These are phyloP conservation scores for Conticribra guillardii DNA, from an alignment of 108 stramenopile genomes.

Conservation along the genomic window DNA sequence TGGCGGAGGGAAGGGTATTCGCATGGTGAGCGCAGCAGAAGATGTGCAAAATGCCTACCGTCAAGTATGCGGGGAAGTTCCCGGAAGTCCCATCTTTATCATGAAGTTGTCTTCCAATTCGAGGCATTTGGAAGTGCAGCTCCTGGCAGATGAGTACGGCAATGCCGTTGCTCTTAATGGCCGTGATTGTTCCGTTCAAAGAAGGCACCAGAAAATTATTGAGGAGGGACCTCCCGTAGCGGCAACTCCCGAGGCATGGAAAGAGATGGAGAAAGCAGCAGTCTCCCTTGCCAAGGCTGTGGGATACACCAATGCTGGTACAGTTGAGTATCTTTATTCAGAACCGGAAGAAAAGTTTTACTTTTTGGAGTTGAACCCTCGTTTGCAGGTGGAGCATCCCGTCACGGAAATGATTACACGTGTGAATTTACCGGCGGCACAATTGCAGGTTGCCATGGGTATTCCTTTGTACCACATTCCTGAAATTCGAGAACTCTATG, in stretches of 20 bases:
- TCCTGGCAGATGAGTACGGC: slow-evolving; percentile 97
- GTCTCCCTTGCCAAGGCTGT: slow-evolving; percentile 96
- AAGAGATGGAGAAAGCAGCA: slow-evolving; percentile 96
- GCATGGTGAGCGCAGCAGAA: slow-evolving; percentile 68
- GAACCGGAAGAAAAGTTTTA: slow-evolving; percentile 92
- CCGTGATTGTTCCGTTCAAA: slow-evolving; percentile 98
- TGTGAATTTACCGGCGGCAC: slow-evolving; percentile 96
- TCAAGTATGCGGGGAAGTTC: slow-evolving; percentile 98
- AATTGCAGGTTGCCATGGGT: slow-evolving; percentile 99
- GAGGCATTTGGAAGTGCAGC: slow-evolving; percentile 98
- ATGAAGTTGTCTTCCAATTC: slow-evolving; percentile 92
- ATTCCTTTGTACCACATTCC: slow-evolving; percentile 97
- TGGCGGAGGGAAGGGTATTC: slow-evolving; percentile 99
- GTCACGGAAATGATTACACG: slow-evolving; percentile 99
- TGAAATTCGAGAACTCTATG: slow-evolving; percentile 94
- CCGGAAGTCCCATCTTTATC: slow-evolving; percentile 98
- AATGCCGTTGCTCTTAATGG: slow-evolving; percentile 98
- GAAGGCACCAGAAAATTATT: slow-evolving; percentile 98
- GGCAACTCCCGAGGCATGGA: slow-evolving; percentile 92
- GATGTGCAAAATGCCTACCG: slow-evolving; percentile 92
- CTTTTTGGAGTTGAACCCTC: slow-evolving; percentile 99
- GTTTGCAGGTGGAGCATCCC: slow-evolving; percentile 99
- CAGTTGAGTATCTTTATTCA: slow-evolving; percentile 98
- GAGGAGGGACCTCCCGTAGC: slow-evolving; percentile 99
- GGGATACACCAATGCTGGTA: slow-evolving; percentile 98